phyloP scores from a whole-genome alignment of 805 yeast genomes.

The Suhomyces sp. region DNA sequence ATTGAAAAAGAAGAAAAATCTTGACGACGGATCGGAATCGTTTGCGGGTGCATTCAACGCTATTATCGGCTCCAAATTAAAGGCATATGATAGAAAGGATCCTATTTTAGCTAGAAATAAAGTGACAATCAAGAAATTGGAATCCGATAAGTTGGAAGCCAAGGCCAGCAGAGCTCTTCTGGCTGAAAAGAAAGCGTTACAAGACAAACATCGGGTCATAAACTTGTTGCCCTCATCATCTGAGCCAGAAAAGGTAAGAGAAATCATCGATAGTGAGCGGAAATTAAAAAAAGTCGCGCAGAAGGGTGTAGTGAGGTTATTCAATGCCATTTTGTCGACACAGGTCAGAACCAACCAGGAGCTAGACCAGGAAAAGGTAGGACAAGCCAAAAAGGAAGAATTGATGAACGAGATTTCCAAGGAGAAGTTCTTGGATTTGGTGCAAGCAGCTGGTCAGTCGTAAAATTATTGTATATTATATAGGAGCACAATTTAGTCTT shows the following conservation, averaged over 20 bases:
- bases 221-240: conserved; percentile 63
- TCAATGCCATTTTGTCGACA: conserved; percentile 78
- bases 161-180: conserved; percentile 72
- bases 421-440: conserved; percentile 84
- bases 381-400: conserved; percentile 52
- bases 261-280: conserved; percentile 63
- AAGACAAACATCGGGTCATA: conserved; percentile 65
- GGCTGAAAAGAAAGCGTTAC: conserved; percentile 65
- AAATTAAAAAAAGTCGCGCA: conserved; percentile 77
- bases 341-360: conserved; percentile 61
- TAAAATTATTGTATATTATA: conserved; percentile 1
- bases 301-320: conserved; percentile 79
- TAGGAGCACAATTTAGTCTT: background rate
- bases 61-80: conserved; percentile 77
- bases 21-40: conserved; percentile 67
- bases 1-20: conserved; percentile 54
- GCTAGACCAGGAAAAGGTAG: conserved; percentile 43
- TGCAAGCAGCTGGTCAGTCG: conserved; percentile 67
- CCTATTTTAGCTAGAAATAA: conserved; percentile 90
- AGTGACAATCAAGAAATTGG: conserved; percentile 64
- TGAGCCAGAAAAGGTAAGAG: conserved; percentile 55
- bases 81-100: conserved; percentile 84
- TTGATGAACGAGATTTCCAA: conserved; percentile 77
- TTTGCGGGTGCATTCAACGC: conserved; percentile 85
- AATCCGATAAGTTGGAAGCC: conserved; percentile 75